Evolutionary conservation across 495 filamentous ascomycete genomes (phyloP).

Genomic region (Aspergillus egyptiacus): DNA sequence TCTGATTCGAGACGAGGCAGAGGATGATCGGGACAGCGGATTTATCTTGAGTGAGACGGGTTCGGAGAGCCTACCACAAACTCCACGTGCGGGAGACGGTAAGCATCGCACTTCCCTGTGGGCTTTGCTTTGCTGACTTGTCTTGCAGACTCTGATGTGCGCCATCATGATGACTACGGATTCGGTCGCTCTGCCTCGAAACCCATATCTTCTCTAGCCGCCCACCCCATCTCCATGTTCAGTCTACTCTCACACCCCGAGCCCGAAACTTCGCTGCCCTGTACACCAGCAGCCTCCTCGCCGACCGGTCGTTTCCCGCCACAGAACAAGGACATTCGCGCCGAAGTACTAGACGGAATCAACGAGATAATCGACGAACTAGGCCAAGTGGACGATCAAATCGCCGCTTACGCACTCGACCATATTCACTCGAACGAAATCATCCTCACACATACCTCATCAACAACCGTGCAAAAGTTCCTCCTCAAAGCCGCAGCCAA

Average conservation of each 20-base stretch:
- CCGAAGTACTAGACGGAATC: constrained; percentile 85
- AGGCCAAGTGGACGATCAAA: constrained; percentile 80
- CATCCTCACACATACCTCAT: constrained; percentile 76
- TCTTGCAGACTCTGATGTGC: constrained; percentile 33
- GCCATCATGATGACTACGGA: constrained; percentile 31
- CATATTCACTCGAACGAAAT: constrained; percentile 89
- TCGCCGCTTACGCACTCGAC: constrained; percentile 75
- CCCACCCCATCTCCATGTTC: constrained; percentile 66
- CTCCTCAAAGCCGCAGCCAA: constrained; percentile 76
- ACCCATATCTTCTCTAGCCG: constrained; percentile 52
- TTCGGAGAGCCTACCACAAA: constrained; percentile 46
- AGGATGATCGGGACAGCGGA: constrained; percentile 70
- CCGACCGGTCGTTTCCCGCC: constrained; percentile 33
- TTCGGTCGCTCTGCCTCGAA: constrained; percentile 40
- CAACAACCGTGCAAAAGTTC: constrained; percentile 78
- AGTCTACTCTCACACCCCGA: constrained; percentile 66
- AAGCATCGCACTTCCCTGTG: constrained; percentile 16
- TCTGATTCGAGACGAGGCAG: constrained; percentile 83
- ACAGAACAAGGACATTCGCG: constrained; percentile 58
- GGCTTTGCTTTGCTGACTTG: background rate
- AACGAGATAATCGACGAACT: constrained; percentile 90
- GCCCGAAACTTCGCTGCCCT: constrained; percentile 39
- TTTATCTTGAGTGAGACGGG: constrained; percentile 47
- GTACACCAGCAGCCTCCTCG: constrained; percentile 39
- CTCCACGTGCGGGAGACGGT: constrained; percentile 39